Percentiles rank a stretch among this genome's conserved stretches.
These are phyloP conservation scores for Sporothrix euskadiensis DNA, from an alignment of 2,329 filamentous ascomycete species.

Conservation along the genomic window DNA sequence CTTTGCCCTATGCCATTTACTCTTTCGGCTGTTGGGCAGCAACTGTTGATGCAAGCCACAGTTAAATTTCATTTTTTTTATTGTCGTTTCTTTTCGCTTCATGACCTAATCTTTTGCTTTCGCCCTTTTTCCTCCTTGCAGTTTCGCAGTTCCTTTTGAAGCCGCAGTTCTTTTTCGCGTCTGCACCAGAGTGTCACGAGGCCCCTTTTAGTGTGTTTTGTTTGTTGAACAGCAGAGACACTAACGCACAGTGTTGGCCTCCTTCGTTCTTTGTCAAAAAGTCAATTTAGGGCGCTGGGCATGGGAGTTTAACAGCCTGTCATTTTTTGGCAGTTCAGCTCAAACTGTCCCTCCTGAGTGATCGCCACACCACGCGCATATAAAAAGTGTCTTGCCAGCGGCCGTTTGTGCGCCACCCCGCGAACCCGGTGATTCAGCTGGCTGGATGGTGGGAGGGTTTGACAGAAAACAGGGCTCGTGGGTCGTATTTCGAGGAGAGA, in stretches of 20 bases:
- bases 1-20: background rate
- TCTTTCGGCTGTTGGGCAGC: conserved; percentile 12
- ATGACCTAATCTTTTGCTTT: background rate
- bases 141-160: background rate
- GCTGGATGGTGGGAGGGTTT: background rate
- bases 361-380: conserved; percentile 8
- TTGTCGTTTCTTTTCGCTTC: background rate
- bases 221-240: background rate
- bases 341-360: background rate
- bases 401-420: background rate
- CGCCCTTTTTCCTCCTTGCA: background rate
- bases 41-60: conserved; percentile 13
- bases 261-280: background rate
- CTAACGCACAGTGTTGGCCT: background rate
- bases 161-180: background rate
- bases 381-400: background rate
- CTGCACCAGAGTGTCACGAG: conserved; percentile 12
- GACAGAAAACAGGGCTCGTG: background rate
- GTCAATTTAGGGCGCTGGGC: background rate
- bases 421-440: background rate
- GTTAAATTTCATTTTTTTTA: background rate
- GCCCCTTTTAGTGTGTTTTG: background rate
- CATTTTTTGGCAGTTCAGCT: background rate
- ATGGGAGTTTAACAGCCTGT: background rate
- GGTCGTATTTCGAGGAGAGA: background rate